Base-by-base conservation (phyloP, 2,329 filamentous ascomycete genomes). In the Gaeumannomyces sp. region DNA sequence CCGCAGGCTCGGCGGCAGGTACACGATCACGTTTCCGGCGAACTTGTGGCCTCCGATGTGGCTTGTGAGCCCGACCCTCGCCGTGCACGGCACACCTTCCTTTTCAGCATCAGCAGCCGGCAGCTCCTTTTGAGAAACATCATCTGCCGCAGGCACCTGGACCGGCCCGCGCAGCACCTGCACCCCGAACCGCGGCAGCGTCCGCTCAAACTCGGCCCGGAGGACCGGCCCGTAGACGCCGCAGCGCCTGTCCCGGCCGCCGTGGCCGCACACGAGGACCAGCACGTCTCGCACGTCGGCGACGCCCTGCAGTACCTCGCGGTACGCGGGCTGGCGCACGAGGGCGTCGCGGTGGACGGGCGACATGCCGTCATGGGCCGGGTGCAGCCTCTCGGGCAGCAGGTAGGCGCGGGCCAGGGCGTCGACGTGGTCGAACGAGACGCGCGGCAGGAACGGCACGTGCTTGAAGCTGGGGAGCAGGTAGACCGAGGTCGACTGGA, bases 181-280 rank as follows among this genome's bases (percentile, higher is more conserved):
- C 3, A 86, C 74, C 0, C 83, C 85, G 25, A 78, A 76, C 5
- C 73, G 75, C 2, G 75, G 75, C 7, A 93, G 74, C 70, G 85
- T 82, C 11, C 75, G 76, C 69, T 86, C 82, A 69, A 98, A 98
- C 70, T 93, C 89, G 0, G 76, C 76, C 69, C 85, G 80, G 19
- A 98, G 79, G 1, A 92, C 76, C 0, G 93, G 92, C 0, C 92
- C 93, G 68, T 94, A 81, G 28, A 91, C 77, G 0, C 95, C 94
- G 72, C 95, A 99, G 63, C 95, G 84, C 71, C 82, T 79, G 73
- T 99, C 95, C 14, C 95, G 83, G 2, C 88, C 87, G 19, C 89
- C 90, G 71, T 99, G 95, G 0, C 93, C 92, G 73, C 95, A 99
- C 59, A 97, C 89, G 27, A 98, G 78, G 35, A 99, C 85, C n/a